Conservation (phyloP, 192 early-diverging fungal species). For the Umbelopsis ramanniana region DNA sequence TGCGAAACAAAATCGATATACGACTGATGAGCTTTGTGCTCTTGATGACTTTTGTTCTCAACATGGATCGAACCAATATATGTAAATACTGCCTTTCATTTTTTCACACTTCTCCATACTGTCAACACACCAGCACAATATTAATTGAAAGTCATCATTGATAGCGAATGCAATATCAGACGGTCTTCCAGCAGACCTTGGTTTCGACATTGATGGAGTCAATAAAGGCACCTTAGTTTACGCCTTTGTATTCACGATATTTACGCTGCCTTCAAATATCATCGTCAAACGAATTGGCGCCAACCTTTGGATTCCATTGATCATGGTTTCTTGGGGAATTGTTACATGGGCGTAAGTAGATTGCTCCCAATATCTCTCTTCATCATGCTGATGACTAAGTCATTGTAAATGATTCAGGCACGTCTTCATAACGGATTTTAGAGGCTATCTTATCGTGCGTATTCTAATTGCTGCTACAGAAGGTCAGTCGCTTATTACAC, state of each 20-base stretch:
- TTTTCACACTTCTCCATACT: neutral
- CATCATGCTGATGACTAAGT: constrained; percentile 15
- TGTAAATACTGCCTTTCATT: neutral
- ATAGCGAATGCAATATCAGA: constrained; percentile 51
- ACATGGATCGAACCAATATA: constrained; percentile 29
- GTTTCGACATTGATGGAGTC: constrained; percentile 45
- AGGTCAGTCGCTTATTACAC: constrained; percentile 13
- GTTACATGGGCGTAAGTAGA: constrained; percentile 31
- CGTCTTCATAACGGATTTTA: constrained; percentile 37
- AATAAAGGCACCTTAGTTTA: constrained; percentile 50
- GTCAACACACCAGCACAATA: too few species aligned
- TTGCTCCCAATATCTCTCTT: neutral
- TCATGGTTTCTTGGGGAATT: constrained; percentile 34
- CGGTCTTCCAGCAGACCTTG: constrained; percentile 46
- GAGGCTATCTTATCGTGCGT: constrained; percentile 47
- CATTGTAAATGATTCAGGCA: constrained; percentile 38
- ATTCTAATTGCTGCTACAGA: constrained; percentile 55
- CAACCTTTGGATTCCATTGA: constrained; percentile 55
- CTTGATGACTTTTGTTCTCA: constrained; percentile 26
- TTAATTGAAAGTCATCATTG: neutral
- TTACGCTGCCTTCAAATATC: constrained; percentile 55
- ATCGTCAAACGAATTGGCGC: constrained; percentile 52
- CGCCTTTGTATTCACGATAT: constrained; percentile 38
- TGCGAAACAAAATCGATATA: neutral
- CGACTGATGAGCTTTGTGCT: constrained; percentile 21